Percentiles rank a stretch among this genome's conserved stretches.
Conservation (phyloP, 176 grass and related monocot genomes). For the Calamus simplicifolius region DNA sequence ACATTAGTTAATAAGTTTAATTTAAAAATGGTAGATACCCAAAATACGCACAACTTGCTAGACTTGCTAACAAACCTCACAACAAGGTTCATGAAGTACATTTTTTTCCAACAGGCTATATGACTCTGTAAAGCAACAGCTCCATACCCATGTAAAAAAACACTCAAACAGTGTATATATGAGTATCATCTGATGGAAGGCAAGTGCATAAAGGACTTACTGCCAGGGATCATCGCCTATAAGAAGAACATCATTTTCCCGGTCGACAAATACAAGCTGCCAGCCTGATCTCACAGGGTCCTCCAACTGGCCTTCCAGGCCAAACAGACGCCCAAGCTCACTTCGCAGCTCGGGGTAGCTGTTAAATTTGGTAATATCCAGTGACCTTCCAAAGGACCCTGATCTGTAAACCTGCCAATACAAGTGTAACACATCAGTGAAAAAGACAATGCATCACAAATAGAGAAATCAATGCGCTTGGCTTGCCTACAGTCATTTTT, state of each 20-base stretch:
- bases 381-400: slow-evolving; percentile 82
- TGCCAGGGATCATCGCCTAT: slow-evolving; percentile 93
- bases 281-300: slow-evolving; percentile 99
- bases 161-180: background rate
- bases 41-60: too few relatives aligned
- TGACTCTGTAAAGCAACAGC: too few relatives aligned
- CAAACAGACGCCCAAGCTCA: slow-evolving; percentile 82
- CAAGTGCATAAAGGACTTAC: slow-evolving; percentile 29
- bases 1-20: too few relatives aligned
- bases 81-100: too few relatives aligned
- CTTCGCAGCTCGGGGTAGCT: slow-evolving; percentile 74
- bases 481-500: too few relatives aligned
- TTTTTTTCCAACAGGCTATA: too few relatives aligned
- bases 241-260: slow-evolving; percentile 96
- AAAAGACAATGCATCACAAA: background rate
- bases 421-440: background rate
- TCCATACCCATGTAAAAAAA: too few relatives aligned
- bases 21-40: too few relatives aligned
- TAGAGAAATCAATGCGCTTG: background rate
- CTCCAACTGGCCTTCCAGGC: slow-evolving; percentile 91
- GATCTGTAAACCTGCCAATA: slow-evolving; percentile 69
- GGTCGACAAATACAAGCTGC: slow-evolving; percentile 99
- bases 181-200: background rate
- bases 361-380: slow-evolving; percentile 82
- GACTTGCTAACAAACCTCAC: too few relatives aligned